phyloP scores from a whole-genome alignment of 2,329 filamentous ascomycete genomes.

The Arthrobotrys sphaeroides region DNA sequence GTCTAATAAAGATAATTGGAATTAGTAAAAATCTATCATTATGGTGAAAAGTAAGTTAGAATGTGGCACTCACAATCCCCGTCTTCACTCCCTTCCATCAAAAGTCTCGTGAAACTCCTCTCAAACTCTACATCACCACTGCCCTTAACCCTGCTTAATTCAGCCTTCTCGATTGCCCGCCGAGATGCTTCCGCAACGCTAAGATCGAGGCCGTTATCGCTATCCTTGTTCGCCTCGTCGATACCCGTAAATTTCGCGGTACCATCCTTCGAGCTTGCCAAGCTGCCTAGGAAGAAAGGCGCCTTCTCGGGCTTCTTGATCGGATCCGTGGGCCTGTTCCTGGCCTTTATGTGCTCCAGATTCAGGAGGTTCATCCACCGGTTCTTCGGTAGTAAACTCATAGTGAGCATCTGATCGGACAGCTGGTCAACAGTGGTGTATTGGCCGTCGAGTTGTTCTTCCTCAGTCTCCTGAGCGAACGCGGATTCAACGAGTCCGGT shows the following conservation, averaged over 20 bases:
- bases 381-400: slow-evolving; percentile 87
- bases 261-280: slow-evolving; percentile 37
- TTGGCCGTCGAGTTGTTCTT: slow-evolving; percentile 67
- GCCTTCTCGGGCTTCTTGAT: slow-evolving; percentile 93
- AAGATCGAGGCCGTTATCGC: slow-evolving; percentile 59
- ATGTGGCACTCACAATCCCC: slow-evolving; percentile 69
- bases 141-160: slow-evolving; percentile 76
- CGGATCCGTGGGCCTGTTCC: slow-evolving; percentile 92
- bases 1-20: slow-evolving; percentile 27
- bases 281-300: slow-evolving; percentile 88
- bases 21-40: slow-evolving; percentile 62
- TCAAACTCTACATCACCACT: slow-evolving; percentile 69
- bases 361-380: slow-evolving; percentile 95
- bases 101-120: slow-evolving; percentile 69
- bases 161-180: slow-evolving; percentile 60
- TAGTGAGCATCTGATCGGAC: slow-evolving; percentile 80
- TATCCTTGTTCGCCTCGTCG: slow-evolving; percentile 58
- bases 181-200: slow-evolving; percentile 41
- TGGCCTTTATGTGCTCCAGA: slow-evolving; percentile 79
- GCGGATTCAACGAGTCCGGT: slow-evolving; percentile 79
- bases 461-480: slow-evolving; percentile 68
- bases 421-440: slow-evolving; percentile 77
- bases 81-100: slow-evolving; percentile 67
- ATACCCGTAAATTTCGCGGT: slow-evolving; percentile 8
- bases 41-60: background rate